Percentiles rank a stretch among this genome's conserved stretches.
phyloP scores from a whole-genome alignment of 2,329 filamentous ascomycete species.

The Xylariaceae sp. region DNA sequence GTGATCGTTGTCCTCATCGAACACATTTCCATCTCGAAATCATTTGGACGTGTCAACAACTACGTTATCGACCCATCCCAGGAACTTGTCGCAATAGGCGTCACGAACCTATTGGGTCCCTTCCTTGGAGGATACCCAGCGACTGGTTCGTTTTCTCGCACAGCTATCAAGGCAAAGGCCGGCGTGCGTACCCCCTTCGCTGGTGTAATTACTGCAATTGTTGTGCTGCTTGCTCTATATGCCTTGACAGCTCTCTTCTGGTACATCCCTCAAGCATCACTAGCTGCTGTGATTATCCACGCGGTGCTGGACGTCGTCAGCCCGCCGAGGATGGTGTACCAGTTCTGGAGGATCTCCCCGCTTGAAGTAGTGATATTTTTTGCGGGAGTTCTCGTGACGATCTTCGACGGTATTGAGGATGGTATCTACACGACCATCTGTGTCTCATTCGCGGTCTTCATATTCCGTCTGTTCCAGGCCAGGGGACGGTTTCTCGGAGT shows the following conservation, averaged over 20 bases:
- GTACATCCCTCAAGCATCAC: constrained; percentile 78
- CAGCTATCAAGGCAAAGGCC: constrained; percentile 92
- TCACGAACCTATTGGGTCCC: constrained; percentile 74
- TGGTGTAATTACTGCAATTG: constrained; percentile 79
- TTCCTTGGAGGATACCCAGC: constrained; percentile 84
- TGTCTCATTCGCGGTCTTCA: constrained; percentile 68
- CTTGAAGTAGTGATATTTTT: constrained; percentile 85
- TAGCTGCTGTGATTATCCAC: constrained; percentile 87
- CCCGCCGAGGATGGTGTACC: constrained; percentile 78
- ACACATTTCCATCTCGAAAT: constrained; percentile 83
- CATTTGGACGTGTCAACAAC: constrained; percentile 77
- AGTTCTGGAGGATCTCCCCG: constrained; percentile 86
- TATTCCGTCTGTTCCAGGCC: constrained; percentile 79
- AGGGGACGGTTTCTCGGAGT: constrained; percentile 77
- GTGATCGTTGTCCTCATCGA: constrained; percentile 74
- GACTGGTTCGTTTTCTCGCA: constrained; percentile 88
- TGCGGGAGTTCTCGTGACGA: constrained; percentile 77
- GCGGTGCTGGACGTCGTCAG: constrained; percentile 86
- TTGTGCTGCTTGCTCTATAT: constrained; percentile 84
- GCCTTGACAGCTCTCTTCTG: constrained; percentile 82
- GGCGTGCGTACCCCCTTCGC: constrained; percentile 86
- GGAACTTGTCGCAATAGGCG: constrained; percentile 76
- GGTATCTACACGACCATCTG: constrained; percentile 83
- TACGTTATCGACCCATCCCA: constrained; percentile 80
- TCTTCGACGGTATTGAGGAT: constrained; percentile 81